phyloP scores from a whole-genome alignment of 352 stramenopile species.

The Phytophthora cryptogea region DNA sequence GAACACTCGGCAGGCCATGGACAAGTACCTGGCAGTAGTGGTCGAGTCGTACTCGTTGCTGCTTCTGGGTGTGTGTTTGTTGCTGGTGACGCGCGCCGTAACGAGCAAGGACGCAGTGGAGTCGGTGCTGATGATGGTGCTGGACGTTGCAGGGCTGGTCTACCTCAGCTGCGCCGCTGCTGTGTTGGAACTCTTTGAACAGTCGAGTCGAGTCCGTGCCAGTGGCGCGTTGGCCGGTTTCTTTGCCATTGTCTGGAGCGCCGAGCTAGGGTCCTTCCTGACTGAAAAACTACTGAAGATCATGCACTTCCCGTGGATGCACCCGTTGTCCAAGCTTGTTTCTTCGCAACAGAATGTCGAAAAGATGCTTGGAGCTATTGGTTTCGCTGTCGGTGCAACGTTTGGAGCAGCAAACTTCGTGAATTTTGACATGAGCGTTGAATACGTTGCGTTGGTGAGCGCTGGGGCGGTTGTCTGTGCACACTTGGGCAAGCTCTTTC shows the following conservation, averaged over 20 bases:
- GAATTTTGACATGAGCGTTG: conserved; percentile 40
- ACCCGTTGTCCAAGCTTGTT: conserved; percentile 50
- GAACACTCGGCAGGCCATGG: conserved; percentile 24
- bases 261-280: conserved; percentile 58
- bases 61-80: conserved; percentile 41
- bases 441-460: conserved; percentile 37
- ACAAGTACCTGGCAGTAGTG: conserved; percentile 45
- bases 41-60: conserved; percentile 65
- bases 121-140: conserved; percentile 54
- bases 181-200: conserved; percentile 57
- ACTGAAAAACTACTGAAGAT: conserved; percentile 52
- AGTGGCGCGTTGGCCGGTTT: conserved; percentile 49
- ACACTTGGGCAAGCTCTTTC: conserved; percentile 61
- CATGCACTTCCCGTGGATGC: conserved; percentile 57
- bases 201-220: conserved; percentile 27
- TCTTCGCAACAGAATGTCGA: conserved; percentile 67
- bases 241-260: conserved; percentile 59
- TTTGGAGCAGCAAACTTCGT: conserved; percentile 40
- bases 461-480: conserved; percentile 43
- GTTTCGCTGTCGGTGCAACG: conserved; percentile 40
- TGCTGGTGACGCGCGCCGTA: conserved; percentile 52
- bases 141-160: conserved; percentile 56
- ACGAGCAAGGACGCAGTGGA: conserved; percentile 71
- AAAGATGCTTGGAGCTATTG: conserved; percentile 53
- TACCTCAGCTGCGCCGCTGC: conserved; percentile 50